A percentile compares a stretch with the other conserved stretches of the same genome.
Evolutionary conservation across 495 filamentous ascomycete genomes (phyloP).

Genomic region (Penicillium macrosclerotiorum): DNA sequence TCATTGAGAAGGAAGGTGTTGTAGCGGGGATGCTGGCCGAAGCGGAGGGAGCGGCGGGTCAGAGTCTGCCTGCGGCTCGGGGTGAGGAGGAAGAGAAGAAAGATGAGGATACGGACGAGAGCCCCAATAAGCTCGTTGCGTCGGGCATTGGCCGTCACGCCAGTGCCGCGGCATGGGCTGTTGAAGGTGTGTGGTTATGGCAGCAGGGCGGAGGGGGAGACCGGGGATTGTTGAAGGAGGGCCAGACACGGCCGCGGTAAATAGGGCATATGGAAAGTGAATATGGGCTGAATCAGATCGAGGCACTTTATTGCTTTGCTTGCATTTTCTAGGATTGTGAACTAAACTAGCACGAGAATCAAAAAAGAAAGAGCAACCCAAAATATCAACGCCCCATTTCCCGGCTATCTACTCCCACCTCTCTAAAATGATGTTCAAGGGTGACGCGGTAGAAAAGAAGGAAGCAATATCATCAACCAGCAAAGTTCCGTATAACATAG

Average conservation of each 20-base stretch:
- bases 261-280: background rate
- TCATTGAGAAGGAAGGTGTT: conserved; percentile 73
- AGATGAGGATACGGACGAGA: background rate
- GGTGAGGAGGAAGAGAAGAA: conserved; percentile 19
- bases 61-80: conserved; percentile 5
- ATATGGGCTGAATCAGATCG: too few species aligned
- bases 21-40: conserved; percentile 70
- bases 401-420: too few species aligned
- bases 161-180: conserved; percentile 75
- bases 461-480: too few species aligned
- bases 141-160: conserved; percentile 50
- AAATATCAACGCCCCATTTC: too few species aligned
- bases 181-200: conserved; percentile 90
- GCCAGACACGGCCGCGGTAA: conserved; percentile 32
- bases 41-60: conserved; percentile 45
- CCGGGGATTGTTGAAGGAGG: conserved; percentile 39
- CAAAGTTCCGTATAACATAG: too few species aligned
- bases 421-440: too few species aligned
- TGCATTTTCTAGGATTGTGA: too few species aligned
- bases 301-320: too few species aligned
- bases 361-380: too few species aligned
- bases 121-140: conserved; percentile 10
- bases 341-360: too few species aligned
- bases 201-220: conserved; percentile 71
- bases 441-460: too few species aligned